A percentile compares a stretch with the other conserved stretches of the same genome.
Evolutionary conservation across 2,329 filamentous ascomycete genomes (phyloP).

Genomic region (Karstenula rhodostoma): DNA sequence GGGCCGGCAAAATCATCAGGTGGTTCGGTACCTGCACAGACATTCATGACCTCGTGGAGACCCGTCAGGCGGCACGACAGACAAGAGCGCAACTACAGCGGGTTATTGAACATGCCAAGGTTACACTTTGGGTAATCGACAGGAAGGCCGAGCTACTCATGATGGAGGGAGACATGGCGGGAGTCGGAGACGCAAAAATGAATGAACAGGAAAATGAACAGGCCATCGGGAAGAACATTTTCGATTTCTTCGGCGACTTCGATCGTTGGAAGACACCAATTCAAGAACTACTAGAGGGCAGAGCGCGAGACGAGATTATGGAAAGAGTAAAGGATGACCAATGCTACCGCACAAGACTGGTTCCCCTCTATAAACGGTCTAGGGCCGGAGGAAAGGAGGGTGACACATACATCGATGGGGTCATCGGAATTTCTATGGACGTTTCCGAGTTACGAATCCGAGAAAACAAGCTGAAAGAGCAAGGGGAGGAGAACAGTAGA

Average conservation of each 20-base stretch:
- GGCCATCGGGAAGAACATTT: slow-evolving; percentile 67
- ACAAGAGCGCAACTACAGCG: slow-evolving; percentile 75
- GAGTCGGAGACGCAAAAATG: slow-evolving; percentile 44
- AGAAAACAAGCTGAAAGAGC: slow-evolving; percentile 68
- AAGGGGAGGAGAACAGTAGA: slow-evolving; percentile 73
- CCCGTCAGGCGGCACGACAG: slow-evolving; percentile 70
- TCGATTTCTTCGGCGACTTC: slow-evolving; percentile 65
- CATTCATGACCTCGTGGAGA: slow-evolving; percentile 76
- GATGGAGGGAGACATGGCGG: slow-evolving; percentile 71
- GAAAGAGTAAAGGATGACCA: slow-evolving; percentile 69
- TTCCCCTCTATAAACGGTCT: slow-evolving; percentile 69
- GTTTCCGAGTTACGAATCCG: slow-evolving; percentile 75
- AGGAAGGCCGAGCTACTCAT: slow-evolving; percentile 68
- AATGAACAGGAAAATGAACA: slow-evolving; percentile 28
- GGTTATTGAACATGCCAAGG: slow-evolving; percentile 77
- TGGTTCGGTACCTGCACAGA: slow-evolving; percentile 86
- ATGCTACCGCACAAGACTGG: slow-evolving; percentile 75
- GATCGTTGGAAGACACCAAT: slow-evolving; percentile 64
- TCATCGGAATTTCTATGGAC: slow-evolving; percentile 82
- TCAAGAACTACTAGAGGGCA: slow-evolving; percentile 70
- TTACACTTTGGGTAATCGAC: slow-evolving; percentile 79
- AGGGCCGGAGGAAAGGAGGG: slow-evolving; percentile 60
- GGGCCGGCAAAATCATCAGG: slow-evolving; percentile 73
- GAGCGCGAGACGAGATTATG: slow-evolving; percentile 66
- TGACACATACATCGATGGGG: slow-evolving; percentile 69